Conservation (phyloP, 805 yeast genomes). For the Phaffomyces thermotolerans region DNA sequence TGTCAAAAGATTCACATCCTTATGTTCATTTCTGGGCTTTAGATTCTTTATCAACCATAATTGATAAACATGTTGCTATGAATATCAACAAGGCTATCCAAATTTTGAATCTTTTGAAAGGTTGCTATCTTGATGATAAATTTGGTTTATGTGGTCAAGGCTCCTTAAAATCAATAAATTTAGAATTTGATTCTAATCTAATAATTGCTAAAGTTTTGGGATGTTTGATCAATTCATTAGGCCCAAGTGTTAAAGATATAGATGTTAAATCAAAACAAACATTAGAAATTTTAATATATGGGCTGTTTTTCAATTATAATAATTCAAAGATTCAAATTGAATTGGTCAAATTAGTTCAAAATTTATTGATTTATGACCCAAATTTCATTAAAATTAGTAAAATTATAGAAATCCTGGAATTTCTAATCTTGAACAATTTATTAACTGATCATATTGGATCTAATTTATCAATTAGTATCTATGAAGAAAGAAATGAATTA, state of each 20-base stretch:
- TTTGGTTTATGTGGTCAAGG: slow-evolving; percentile 40
- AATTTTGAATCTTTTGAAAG: slow-evolving; percentile 34
- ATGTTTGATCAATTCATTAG: slow-evolving; percentile 42
- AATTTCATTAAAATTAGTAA: slow-evolving; percentile 24
- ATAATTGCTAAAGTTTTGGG: slow-evolving; percentile 38
- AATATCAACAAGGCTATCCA: slow-evolving; percentile 37
- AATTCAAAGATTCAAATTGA: slow-evolving; percentile 28
- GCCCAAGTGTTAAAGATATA: slow-evolving; percentile 45
- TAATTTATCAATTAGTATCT: slow-evolving; percentile 28
- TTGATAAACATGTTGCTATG: slow-evolving; percentile 48
- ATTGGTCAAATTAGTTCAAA: slow-evolving; percentile 36
- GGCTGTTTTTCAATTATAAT: slow-evolving; percentile 27
- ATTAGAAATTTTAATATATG: slow-evolving; percentile 32
- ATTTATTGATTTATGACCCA: slow-evolving; percentile 40
- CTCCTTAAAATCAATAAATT: slow-evolving; percentile 42
- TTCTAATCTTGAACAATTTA: slow-evolving; percentile 25
- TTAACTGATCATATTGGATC: slow-evolving; percentile 22
- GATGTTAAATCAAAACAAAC: slow-evolving; percentile 22
- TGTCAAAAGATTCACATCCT: slow-evolving; percentile 79
- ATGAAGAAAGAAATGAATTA: slow-evolving; percentile 33
- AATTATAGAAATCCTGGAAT: slow-evolving; percentile 27
- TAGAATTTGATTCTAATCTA: slow-evolving; percentile 33
- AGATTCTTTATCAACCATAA: slow-evolving; percentile 46
- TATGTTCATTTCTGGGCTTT: slow-evolving; percentile 70
- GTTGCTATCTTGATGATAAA: slow-evolving; percentile 37